Evolutionary conservation across 2,329 filamentous ascomycete species (phyloP), one percentile per base, ranked within the genome.

Genomic region (Metarhizium brunneum): DNA sequence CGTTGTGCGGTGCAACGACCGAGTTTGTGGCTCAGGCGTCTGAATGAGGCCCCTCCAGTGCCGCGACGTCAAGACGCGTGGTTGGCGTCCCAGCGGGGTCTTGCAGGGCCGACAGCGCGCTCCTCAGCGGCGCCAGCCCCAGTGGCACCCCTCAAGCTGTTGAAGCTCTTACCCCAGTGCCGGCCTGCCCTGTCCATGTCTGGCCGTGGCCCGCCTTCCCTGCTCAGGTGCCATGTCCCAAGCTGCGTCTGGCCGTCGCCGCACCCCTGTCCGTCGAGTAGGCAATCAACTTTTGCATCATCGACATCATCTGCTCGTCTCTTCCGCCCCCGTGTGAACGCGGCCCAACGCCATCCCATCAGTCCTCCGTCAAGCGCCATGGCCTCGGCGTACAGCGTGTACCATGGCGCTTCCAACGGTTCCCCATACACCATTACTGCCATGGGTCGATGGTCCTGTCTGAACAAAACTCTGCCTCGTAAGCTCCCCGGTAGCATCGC

Each of bases 361-460:
- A 60, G 58, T 52, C 54, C 59, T 56, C 55, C 61, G 47, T 61
- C 63, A 55, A 63, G 65, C 67, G 66, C 67, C 66, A 73, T 73
- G 71, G 68, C 69, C 47, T 71, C 71, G 62, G 69, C 71, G 53
- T 72, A 67, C 61, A 68, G 66, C 67, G 64, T 65, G 61, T 67
- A 69, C 63, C 66, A 70, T 64, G 67, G 68, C 64, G 61, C 69
- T 55, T 62, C 66, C 61, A 62, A 62, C 48, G 58, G 58, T 58
- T 66, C 67, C 47, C 62, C 65, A 45, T 66, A 67, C 58, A 95
- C 90, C 1, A 71, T 88, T 57, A 95, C 90, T 16, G 83, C 86
- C 47, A 74, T 96, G 59, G 86, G 86, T 70, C 79, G 92, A 62
- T 96, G 92, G 92, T 95, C 90, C 45, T 84, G 91, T 62, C 75